Base-by-base conservation (phyloP, 352 stramenopile species). In the Pythium vanterpoolii region DNA sequence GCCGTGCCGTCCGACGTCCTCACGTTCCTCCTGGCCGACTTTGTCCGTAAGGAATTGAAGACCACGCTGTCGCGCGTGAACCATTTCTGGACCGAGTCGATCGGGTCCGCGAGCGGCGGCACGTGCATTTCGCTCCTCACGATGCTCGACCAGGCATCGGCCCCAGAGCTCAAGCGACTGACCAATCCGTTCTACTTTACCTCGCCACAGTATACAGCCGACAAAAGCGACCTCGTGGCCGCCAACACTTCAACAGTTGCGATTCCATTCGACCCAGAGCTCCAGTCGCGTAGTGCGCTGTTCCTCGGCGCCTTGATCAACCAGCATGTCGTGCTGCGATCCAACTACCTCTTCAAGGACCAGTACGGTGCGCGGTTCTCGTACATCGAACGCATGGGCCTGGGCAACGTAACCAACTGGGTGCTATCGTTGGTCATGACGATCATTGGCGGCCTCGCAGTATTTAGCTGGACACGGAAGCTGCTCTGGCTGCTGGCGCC, bases 271-370 rank as follows among this genome's bases (percentile, higher is more conserved):
- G 66, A 80, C 26, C 57, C 82, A 63, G 71, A 90, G 53, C 45
- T 94, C 21, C 13, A 72, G 55, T 34, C 51, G 18, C 73, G 69
- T 53, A 76, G 72, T 13, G 54, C 68, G 11, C 34, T 71, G 19
- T 97, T 96, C 60, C 59, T 95, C 56, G 86, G 90, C 55, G 68
- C 79, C 0, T 40, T 58, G n/a, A 75, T 84, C 44, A 96, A 97
- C 68, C 66, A 74, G n/a, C 69, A 73, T 11, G 69, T 90, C 27
- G 86, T 97, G 4, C 60, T 78, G 19, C 75, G 77, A 14, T 79
- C 56, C 57, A 89, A 89, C 67, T 77, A 72, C 42, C 43, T 89
- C n/a, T 68, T 87, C 19, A 52, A 70, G 11, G 61, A 79, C 18
- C 59, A 68, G 3, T 89, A 92, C 61, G 74, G 77, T 7, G 43